Evolutionary conservation across 305 asterid species (phyloP).

Genomic region (Nicotiana rustica): DNA sequence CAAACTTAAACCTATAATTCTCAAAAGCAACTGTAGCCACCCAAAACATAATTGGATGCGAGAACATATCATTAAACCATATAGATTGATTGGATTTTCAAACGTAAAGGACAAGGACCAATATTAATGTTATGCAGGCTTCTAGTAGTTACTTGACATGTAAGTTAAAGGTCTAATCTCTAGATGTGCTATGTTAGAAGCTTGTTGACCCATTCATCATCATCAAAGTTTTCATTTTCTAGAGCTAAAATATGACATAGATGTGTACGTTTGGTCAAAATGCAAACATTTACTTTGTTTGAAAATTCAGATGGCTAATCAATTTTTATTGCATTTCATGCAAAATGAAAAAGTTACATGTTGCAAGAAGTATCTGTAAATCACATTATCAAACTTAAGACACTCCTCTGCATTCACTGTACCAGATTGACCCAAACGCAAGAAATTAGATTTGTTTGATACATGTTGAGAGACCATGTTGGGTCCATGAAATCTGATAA

Average conservation of each 20-base stretch:
- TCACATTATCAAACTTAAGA: conserved; percentile 6
- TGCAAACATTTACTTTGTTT: conserved; percentile 2
- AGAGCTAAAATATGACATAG: neutral
- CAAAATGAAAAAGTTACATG: neutral
- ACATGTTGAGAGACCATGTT: neutral
- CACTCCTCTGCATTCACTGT: neutral
- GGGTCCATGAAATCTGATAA: conserved; percentile 14
- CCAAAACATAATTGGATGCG: neutral
- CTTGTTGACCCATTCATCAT: neutral
- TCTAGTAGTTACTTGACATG: neutral
- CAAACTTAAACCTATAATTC: conserved; percentile 21
- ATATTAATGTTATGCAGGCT: neutral
- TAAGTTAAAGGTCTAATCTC: conserved; percentile 1
- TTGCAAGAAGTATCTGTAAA: neutral
- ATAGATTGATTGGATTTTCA: neutral
- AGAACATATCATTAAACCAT: conserved; percentile 21
- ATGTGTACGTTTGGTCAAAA: neutral
- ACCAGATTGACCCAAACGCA: neutral
- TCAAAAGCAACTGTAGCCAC: neutral
- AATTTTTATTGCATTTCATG: neutral
- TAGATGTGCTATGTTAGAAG: neutral
- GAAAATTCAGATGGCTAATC: neutral
- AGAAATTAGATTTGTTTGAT: conserved; percentile 2
- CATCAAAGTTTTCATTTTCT: conserved; percentile 2
- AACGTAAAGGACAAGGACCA: neutral